phyloP scores from a whole-genome alignment of 768 basidiomycete species.

The Lyophyllum semitale region DNA sequence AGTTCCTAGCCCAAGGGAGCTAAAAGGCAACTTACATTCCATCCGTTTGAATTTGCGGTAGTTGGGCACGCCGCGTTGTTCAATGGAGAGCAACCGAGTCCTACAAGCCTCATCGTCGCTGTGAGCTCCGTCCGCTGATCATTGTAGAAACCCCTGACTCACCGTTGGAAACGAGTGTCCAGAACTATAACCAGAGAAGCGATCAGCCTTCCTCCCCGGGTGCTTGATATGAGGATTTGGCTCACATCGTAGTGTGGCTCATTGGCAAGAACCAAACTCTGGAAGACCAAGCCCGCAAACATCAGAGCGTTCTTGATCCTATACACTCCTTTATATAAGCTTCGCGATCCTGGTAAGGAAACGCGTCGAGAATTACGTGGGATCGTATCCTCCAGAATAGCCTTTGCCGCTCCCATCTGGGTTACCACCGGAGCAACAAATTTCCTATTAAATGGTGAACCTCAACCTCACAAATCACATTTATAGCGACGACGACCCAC shows the following conservation, averaged over 20 bases:
- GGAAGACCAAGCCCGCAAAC: constrained; percentile 39
- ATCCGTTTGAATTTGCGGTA: constrained; percentile 38
- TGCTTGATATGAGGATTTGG: too few species aligned
- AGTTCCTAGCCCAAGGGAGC: background rate
- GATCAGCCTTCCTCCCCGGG: too few species aligned
- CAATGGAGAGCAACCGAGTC: constrained; percentile 39
- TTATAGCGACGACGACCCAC: constrained; percentile 20
- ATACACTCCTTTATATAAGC: background rate
- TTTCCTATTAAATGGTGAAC: constrained; percentile 25
- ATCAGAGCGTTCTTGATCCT: constrained; percentile 41
- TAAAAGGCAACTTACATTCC: constrained; percentile 33
- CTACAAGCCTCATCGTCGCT: constrained; percentile 22
- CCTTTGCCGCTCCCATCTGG: constrained; percentile 35
- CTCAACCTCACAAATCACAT: background rate
- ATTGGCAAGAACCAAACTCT: constrained; percentile 34
- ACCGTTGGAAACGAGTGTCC: constrained; percentile 41
- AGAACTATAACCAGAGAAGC: constrained; percentile 25
- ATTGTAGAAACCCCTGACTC: constrained; percentile 3
- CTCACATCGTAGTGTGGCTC: constrained; percentile 41
- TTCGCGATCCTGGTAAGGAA: background rate
- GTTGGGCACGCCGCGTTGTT: constrained; percentile 34
- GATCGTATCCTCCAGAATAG: constrained; percentile 36
- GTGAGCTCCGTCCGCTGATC: background rate
- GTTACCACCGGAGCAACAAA: constrained; percentile 38
- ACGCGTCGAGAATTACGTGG: constrained; percentile 24